These are phyloP conservation scores for Apiotrichum brassicae DNA, from an alignment of 1,284 basidiomycete genomes.

Conservation along the genomic window DNA sequence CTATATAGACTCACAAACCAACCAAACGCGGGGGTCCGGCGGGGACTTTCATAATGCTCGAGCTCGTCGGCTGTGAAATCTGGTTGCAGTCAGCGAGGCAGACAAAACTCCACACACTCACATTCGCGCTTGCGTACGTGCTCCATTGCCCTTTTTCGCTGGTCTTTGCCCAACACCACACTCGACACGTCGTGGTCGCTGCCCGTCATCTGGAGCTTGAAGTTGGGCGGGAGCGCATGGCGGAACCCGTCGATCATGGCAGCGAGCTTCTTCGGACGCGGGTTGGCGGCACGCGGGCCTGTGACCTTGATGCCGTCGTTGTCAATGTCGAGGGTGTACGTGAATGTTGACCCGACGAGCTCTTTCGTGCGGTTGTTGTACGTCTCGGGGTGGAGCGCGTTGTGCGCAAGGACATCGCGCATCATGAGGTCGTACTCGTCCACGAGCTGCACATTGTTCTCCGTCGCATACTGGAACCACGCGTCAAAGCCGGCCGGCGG, in stretches of 20 bases:
- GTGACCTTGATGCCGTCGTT: constrained; percentile 19
- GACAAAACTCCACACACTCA: constrained; percentile 34
- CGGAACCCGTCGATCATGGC: constrained; percentile 38
- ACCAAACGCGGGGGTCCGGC: constrained; percentile 41
- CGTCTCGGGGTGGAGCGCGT: constrained; percentile 36
- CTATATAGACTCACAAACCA: constrained; percentile 40
- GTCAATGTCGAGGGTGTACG: constrained; percentile 37
- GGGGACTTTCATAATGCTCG: constrained; percentile 40
- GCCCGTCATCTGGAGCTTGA: constrained; percentile 37
- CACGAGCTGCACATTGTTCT: constrained; percentile 66
- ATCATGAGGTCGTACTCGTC: constrained; percentile 56
- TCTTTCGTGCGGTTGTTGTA: constrained; percentile 30
- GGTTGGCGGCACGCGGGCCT: constrained; percentile 26
- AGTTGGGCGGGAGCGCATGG: constrained; percentile 31
- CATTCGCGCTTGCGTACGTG: constrained; percentile 40
- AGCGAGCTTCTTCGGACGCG: constrained; percentile 31
- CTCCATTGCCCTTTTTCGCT: constrained; percentile 43
- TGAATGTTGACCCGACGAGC: constrained; percentile 18
- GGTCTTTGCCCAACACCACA: constrained; percentile 45
- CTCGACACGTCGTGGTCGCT: constrained; percentile 46
- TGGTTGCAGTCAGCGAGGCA: constrained; percentile 14
- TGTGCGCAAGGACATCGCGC: constrained; percentile 41
- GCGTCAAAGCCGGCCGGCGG: constrained; percentile 49
- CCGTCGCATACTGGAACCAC: constrained; percentile 57
- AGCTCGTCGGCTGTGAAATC: constrained; percentile 45